A percentile compares a stretch with the other conserved stretches of the same genome.
Evolutionary conservation across 495 filamentous ascomycete genomes (phyloP).

Genomic region (Annulohypoxylon stygium): DNA sequence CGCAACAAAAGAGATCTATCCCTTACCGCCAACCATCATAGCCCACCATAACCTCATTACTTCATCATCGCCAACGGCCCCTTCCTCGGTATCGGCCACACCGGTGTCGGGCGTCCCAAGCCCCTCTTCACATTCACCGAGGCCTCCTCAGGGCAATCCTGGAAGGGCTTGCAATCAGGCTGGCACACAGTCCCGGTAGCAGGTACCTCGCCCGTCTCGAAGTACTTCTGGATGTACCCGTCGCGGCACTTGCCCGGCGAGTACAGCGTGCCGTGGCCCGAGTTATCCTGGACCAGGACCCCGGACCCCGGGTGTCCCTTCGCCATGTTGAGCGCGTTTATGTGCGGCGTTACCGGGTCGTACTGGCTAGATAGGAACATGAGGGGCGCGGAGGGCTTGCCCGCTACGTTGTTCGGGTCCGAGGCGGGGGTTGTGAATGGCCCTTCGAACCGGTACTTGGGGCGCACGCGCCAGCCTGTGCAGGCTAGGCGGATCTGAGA

Average conservation of each 20-base stretch:
- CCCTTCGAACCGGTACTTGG: conserved; percentile 48
- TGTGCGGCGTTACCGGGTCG: conserved; percentile 54
- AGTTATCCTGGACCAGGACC: conserved; percentile 49
- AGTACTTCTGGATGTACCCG: conserved; percentile 43
- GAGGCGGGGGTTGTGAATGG: conserved; percentile 46
- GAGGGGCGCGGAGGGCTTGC: conserved; percentile 46
- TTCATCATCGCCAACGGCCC: conserved; percentile 1
- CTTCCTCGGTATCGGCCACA: not conserved
- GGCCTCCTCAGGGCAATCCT: conserved; percentile 14
- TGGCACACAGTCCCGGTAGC: conserved; percentile 42
- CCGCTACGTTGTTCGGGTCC: conserved; percentile 6
- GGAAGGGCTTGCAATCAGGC: conserved; percentile 45
- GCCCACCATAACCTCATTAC: not conserved
- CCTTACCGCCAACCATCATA: not conserved
- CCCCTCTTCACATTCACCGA: not conserved
- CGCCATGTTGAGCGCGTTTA: conserved; percentile 48
- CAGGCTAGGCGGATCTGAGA: conserved; percentile 65
- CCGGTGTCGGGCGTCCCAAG: not conserved
- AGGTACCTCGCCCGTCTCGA: conserved; percentile 49
- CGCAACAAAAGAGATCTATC: not conserved
- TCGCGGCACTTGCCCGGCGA: conserved; percentile 46
- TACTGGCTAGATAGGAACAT: conserved; percentile 49
- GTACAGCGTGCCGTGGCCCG: conserved; percentile 47
- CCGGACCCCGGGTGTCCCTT: conserved; percentile 40
- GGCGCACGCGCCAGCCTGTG: conserved; percentile 60